Conservation (phyloP, 306 rosid genomes). For the Gastrolobium bilobum region DNA sequence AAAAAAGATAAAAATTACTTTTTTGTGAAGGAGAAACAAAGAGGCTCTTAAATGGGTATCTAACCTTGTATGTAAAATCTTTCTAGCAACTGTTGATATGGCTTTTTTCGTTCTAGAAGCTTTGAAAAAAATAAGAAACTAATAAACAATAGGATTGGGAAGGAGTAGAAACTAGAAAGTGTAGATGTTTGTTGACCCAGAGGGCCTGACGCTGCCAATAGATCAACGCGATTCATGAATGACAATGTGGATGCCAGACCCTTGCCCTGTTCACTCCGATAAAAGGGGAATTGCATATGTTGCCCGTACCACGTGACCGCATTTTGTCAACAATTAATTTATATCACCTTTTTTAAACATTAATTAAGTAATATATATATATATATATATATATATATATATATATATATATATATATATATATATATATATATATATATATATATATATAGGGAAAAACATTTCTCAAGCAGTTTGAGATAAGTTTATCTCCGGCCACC, state of each 20-base stretch:
- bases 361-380: neutral
- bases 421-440: too few species aligned
- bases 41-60: too few species aligned
- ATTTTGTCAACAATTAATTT: neutral
- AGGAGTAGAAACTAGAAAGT: neutral
- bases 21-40: too few species aligned
- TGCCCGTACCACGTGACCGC: neutral
- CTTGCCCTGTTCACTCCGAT: slow-evolving; percentile 22
- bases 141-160: neutral
- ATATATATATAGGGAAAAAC: too few species aligned
- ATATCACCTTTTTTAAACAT: neutral
- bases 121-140: slow-evolving; percentile 4
- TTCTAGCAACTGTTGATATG: too few species aligned
- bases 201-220: slow-evolving; percentile 6
- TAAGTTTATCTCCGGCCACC: too few species aligned
- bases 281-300: slow-evolving; percentile 23
- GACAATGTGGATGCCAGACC: slow-evolving; percentile 24
- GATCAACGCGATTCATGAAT: neutral
- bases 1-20: too few species aligned
- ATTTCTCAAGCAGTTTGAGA: too few species aligned
- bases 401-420: too few species aligned
- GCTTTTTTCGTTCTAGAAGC: slow-evolving; percentile 21
- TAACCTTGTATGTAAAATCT: too few species aligned
- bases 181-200: slow-evolving; percentile 22
- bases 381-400: too few species aligned